Evolutionary conservation across 2,329 filamentous ascomycete genomes (phyloP).

Genomic region (Penicillium sp.): DNA sequence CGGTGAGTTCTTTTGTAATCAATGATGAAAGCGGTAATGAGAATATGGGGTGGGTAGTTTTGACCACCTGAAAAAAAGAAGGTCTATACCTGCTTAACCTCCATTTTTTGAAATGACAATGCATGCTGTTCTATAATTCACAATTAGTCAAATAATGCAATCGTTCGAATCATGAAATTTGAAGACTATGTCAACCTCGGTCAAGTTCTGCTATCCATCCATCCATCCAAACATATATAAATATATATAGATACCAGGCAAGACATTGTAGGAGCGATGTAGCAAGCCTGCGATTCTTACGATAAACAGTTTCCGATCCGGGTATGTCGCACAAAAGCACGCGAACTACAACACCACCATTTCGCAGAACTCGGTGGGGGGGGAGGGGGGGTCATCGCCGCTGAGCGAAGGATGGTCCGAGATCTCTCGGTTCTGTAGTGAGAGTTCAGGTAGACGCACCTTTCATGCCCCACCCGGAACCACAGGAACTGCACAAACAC

Average conservation of each 20-base stretch:
- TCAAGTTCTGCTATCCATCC: no score
- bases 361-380: not conserved
- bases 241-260: not conserved
- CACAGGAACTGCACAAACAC: not conserved
- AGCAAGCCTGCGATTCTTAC: not conserved
- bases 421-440: not conserved
- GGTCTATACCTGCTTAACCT: not conserved
- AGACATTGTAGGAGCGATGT: not conserved
- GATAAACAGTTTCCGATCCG: not conserved
- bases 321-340: not conserved
- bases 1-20: constrained; percentile 42
- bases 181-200: no score
- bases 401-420: not conserved
- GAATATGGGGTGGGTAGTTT: not conserved
- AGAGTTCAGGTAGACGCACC: not conserved
- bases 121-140: constrained; percentile 3
- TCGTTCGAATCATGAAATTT: no score
- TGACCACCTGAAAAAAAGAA: not conserved
- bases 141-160: no score
- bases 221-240: no score
- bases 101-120: constrained; percentile 15
- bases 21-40: not conserved
- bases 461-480: not conserved
- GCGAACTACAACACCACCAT: not conserved
- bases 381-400: not conserved